Evolutionary conservation across 2,329 filamentous ascomycete genomes (phyloP).

Genomic region (Didymella pinodella): DNA sequence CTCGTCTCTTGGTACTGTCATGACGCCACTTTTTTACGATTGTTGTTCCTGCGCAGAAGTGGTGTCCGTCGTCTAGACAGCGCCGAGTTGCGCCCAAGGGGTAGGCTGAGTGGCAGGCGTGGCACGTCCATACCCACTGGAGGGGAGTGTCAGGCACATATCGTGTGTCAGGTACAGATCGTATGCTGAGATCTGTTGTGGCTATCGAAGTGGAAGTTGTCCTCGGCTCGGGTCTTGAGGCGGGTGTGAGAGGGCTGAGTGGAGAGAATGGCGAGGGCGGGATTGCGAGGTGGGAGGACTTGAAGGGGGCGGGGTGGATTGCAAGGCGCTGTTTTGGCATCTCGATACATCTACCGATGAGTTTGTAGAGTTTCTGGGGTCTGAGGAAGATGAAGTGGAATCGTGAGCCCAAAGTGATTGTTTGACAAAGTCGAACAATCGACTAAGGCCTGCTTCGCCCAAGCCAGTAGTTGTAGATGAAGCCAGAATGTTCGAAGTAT

Average conservation of each 20-base stretch:
- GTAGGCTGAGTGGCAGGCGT: slow-evolving; percentile 59
- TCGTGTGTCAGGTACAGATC: slow-evolving; percentile 29
- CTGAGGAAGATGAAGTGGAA: not conserved
- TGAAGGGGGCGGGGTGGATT: slow-evolving; percentile 53
- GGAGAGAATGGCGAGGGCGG: slow-evolving; percentile 57
- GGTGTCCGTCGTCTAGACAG: slow-evolving; percentile 63
- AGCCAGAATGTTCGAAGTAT: not conserved
- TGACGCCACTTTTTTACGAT: slow-evolving; percentile 47
- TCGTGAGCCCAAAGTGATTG: not conserved
- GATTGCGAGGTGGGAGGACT: slow-evolving; percentile 54
- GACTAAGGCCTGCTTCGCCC: not conserved
- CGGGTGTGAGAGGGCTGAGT: slow-evolving; percentile 33
- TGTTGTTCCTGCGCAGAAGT: slow-evolving; percentile 60
- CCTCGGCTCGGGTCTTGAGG: slow-evolving; percentile 15
- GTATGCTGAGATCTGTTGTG: not conserved
- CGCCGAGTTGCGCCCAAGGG: slow-evolving; percentile 59
- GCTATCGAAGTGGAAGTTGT: not conserved
- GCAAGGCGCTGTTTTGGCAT: slow-evolving; percentile 18
- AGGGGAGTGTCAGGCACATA: slow-evolving; percentile 39
- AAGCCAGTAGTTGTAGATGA: not conserved
- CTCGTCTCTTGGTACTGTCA: slow-evolving; percentile 3
- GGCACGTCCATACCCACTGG: slow-evolving; percentile 63
- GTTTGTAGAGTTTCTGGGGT: not conserved
- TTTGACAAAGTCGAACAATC: not conserved
- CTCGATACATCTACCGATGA: not conserved